Conservation (phyloP, 805 yeast species). For the Saccharomyces kudriavzevii region DNA sequence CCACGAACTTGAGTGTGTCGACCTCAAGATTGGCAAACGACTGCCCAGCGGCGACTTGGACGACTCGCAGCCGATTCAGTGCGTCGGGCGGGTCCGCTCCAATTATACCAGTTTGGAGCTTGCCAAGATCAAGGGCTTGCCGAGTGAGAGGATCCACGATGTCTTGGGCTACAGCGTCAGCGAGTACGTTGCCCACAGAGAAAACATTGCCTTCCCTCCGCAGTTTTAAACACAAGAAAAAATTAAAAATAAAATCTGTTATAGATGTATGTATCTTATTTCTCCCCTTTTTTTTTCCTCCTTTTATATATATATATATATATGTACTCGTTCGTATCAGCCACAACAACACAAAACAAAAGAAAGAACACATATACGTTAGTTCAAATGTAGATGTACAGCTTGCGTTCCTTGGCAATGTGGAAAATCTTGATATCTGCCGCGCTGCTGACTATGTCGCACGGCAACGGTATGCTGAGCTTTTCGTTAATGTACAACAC, state of each 20-base stretch:
- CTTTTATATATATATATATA: background rate
- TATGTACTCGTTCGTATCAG: background rate
- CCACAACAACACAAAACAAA: background rate
- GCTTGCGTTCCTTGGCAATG: background rate
- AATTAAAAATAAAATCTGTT: background rate
- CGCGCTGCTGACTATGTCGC: background rate
- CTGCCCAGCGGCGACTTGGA: constrained; percentile 35
- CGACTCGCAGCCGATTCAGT: constrained; percentile 32
- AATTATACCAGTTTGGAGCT: constrained; percentile 80
- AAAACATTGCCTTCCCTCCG: constrained; percentile 74
- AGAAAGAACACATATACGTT: constrained; percentile 16
- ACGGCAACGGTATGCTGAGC: background rate
- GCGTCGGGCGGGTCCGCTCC: constrained; percentile 83
- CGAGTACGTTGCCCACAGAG: constrained; percentile 83
- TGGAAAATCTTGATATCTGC: background rate
- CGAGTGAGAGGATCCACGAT: constrained; percentile 64
- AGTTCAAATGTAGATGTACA: constrained; percentile 4
- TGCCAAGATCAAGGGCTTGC: constrained; percentile 70
- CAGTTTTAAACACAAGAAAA: constrained; percentile 2
- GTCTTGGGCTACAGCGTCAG: constrained; percentile 59
- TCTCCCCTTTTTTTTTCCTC: background rate
- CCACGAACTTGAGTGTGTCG: constrained; percentile 86
- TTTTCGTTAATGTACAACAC: background rate
- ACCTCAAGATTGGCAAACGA: constrained; percentile 47
- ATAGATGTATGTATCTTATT: background rate